Percentiles rank a stretch among this genome's conserved stretches.
phyloP scores from a whole-genome alignment of 257 asterid genomes.

The Salvia splendens region DNA sequence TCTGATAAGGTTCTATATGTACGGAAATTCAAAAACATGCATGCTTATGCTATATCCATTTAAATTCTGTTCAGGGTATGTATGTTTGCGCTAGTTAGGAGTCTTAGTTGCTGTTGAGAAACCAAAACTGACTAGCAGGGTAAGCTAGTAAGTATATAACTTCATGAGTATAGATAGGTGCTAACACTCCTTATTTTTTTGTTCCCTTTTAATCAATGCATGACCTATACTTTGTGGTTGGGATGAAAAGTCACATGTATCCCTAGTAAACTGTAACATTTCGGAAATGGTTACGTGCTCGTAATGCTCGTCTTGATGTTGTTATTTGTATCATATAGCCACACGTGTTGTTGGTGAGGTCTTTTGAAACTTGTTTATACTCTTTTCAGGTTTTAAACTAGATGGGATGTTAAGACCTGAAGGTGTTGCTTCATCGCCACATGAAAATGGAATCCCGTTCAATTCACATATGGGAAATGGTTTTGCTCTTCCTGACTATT shows the following conservation, averaged over 20 bases:
- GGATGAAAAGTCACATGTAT: conserved; percentile 13
- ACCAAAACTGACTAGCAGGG: background rate
- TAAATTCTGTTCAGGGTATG: background rate
- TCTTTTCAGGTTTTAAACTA: conserved; percentile 56
- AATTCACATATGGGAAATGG: conserved; percentile 58
- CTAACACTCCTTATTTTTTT: too few species aligned
- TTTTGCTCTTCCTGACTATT: conserved; percentile 58
- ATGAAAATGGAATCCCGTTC: conserved; percentile 51
- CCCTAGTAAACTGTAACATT: background rate
- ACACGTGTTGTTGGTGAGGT: conserved; percentile 1
- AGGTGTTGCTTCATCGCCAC: conserved; percentile 56
- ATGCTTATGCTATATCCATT: background rate
- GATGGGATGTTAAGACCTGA: conserved; percentile 54
- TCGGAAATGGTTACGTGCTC: conserved; percentile 10
- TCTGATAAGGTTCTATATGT: background rate
- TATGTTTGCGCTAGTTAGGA: background rate
- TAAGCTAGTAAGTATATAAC: background rate
- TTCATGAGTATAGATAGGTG: too few species aligned
- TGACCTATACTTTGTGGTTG: conserved; percentile 1
- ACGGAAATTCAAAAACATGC: conserved; percentile 3
- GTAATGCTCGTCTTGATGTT: conserved; percentile 3
- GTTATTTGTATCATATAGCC: background rate
- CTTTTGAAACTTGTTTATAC: conserved; percentile 15
- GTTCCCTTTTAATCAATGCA: too few species aligned
- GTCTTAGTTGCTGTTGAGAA: background rate